Conservation (phyloP, 1,284 basidiomycete genomes). For the Kalmanozyma brasiliensis region DNA sequence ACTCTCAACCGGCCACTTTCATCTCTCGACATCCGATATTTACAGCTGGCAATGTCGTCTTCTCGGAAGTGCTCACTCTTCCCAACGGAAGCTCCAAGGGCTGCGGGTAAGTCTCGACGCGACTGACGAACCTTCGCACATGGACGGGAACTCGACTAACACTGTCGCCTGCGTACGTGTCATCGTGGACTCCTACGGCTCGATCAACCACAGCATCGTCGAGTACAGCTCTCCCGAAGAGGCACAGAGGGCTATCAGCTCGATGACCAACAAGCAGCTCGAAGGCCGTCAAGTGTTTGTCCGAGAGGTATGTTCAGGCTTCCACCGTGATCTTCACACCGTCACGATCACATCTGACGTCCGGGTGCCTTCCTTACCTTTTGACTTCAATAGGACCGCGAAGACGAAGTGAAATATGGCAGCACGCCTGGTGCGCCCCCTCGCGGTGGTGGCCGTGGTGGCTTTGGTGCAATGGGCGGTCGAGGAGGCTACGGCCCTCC, state of each 20-base stretch:
- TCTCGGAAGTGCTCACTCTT: slow-evolving; percentile 96
- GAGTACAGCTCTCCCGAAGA: slow-evolving; percentile 57
- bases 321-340: neutral
- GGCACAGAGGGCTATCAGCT: slow-evolving; percentile 55
- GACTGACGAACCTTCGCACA: neutral
- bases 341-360: slow-evolving; percentile 6
- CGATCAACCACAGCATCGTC: slow-evolving; percentile 51
- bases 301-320: slow-evolving; percentile 78
- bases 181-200: too few relatives aligned
- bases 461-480: slow-evolving; percentile 38
- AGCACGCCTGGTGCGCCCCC: slow-evolving; percentile 73
- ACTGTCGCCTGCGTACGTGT: too few relatives aligned
- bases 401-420: slow-evolving; percentile 92
- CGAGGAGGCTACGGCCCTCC: slow-evolving; percentile 48
- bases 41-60: slow-evolving; percentile 79
- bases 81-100: slow-evolving; percentile 97
- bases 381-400: slow-evolving; percentile 80
- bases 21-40: neutral
- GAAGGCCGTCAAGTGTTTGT: slow-evolving; percentile 94
- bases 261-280: slow-evolving; percentile 76
- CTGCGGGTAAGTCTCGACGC: slow-evolving; percentile 71
- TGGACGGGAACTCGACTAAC: too few relatives aligned
- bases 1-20: neutral
- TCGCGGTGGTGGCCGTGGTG: slow-evolving; percentile 75
- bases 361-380: neutral